Percentiles rank a stretch among this genome's conserved stretches.
These are phyloP conservation scores for Zygosaccharomyces pseudobailii DNA, from an alignment of 1,139 yeast genomes.

Conservation along the genomic window DNA sequence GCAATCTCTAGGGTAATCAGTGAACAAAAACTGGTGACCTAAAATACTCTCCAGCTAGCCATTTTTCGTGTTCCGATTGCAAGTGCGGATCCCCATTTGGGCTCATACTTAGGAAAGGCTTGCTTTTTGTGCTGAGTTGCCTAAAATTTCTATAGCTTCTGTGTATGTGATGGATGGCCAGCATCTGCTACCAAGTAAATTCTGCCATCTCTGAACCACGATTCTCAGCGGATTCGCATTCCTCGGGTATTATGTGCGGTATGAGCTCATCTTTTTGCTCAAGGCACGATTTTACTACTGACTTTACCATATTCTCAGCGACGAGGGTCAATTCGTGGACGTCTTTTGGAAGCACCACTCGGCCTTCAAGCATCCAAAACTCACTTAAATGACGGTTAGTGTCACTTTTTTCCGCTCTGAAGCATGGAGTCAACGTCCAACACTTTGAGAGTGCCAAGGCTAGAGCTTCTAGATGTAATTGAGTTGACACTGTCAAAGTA, in stretches of 20 bases:
- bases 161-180: conserved; percentile 78
- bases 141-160: conserved; percentile 60
- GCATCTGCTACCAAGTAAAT: conserved; percentile 22
- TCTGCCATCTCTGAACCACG: conserved; percentile 33
- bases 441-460: conserved; percentile 73
- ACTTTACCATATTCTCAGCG: conserved; percentile 65
- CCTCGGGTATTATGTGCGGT: conserved; percentile 41
- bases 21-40: conserved; percentile 81
- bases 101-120: conserved; percentile 34
- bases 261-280: conserved; percentile 36
- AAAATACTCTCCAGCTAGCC: conserved; percentile 69
- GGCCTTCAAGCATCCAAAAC: conserved; percentile 97
- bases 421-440: conserved; percentile 89
- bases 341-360: conserved; percentile 66
- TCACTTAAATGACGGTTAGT: conserved; percentile 90
- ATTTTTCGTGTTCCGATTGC: conserved; percentile 85
- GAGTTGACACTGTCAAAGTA: conserved; percentile 89
- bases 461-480: conserved; percentile 80
- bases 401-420: conserved; percentile 88
- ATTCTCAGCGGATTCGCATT: conserved; percentile 34
- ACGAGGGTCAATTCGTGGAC: conserved; percentile 59
- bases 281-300: conserved; percentile 42
- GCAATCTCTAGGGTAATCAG: conserved; percentile 72
- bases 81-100: conserved; percentile 70
- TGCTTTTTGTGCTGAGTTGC: conserved; percentile 13